These are phyloP conservation scores for Thermoascus crustaceus DNA, from an alignment of 2,329 filamentous ascomycete genomes.

Conservation along the genomic window DNA sequence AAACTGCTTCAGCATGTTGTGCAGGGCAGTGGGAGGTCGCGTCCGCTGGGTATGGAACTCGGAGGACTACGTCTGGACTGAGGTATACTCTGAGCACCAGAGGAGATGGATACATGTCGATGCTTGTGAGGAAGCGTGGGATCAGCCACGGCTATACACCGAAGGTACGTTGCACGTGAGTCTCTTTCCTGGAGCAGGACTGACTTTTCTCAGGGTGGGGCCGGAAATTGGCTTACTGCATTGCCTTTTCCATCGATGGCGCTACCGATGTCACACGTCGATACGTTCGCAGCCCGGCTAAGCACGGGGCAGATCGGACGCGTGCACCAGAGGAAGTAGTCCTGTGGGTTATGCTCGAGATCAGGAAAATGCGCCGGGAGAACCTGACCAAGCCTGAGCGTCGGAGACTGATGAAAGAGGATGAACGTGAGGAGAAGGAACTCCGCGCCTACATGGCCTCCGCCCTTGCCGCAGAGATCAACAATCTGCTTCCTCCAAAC, in stretches of 20 bases:
- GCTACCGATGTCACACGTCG: conserved; percentile 60
- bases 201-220: conserved; percentile 58
- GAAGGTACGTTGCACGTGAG: conserved; percentile 51
- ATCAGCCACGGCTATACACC: conserved; percentile 83
- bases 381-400: conserved; percentile 75
- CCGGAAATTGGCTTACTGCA: conserved; percentile 93
- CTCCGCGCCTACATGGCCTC: conserved; percentile 38
- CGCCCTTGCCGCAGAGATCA: conserved; percentile 39
- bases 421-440: conserved; percentile 42
- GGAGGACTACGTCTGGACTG: conserved; percentile 96
- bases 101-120: conserved; percentile 96
- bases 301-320: conserved; percentile 62
- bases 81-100: conserved; percentile 68
- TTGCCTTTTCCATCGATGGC: conserved; percentile 90
- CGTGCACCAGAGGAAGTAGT: conserved; percentile 83
- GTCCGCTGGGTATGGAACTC: conserved; percentile 98
- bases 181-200: conserved; percentile 1
- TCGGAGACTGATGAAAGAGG: conserved; percentile 38
- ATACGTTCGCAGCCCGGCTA: conserved; percentile 48
- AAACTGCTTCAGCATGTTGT: conserved; percentile 98
- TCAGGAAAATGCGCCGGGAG: conserved; percentile 71
- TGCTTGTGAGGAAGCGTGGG: conserved; percentile 89
- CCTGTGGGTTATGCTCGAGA: conserved; percentile 85
- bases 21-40: conserved; percentile 79
- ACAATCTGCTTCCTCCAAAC: conserved; percentile 31